Evolutionary conservation across 805 yeast genomes (phyloP).

Genomic region (Candida yuanshanica): DNA sequence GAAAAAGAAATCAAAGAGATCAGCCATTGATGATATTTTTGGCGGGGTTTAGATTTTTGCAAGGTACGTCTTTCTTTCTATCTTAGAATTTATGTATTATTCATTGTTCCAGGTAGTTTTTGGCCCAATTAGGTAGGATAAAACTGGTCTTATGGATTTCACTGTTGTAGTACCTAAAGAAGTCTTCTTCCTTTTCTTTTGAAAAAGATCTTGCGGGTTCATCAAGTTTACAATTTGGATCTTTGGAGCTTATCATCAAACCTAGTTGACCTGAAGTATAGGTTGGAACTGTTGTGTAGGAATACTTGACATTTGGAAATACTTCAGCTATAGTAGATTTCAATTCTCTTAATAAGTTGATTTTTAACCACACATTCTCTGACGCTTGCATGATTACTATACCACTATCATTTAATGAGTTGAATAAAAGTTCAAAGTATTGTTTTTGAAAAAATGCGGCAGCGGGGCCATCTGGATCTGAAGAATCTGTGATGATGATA

Average conservation of each 20-base stretch:
- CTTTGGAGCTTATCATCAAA: conserved; percentile 63
- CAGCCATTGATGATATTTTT: conserved; percentile 72
- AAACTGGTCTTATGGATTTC: conserved; percentile 68
- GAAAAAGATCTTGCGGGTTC: conserved; percentile 46
- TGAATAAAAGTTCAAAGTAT: conserved; percentile 63
- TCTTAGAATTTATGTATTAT: not conserved
- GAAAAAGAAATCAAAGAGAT: conserved; percentile 42
- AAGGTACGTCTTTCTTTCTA: conserved; percentile 1
- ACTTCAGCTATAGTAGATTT: conserved; percentile 45
- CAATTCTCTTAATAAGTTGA: conserved; percentile 45
- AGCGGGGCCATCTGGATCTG: conserved; percentile 96
- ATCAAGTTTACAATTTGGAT: conserved; percentile 37
- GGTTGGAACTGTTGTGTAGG: conserved; percentile 80
- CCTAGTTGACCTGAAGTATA: conserved; percentile 90
- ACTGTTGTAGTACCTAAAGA: conserved; percentile 60
- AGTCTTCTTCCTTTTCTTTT: conserved; percentile 38
- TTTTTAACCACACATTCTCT: conserved; percentile 73
- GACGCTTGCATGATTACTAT: conserved; percentile 76
- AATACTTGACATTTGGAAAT: conserved; percentile 56
- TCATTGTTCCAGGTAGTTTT: conserved; percentile 23
- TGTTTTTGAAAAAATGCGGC: conserved; percentile 76
- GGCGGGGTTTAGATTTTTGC: conserved; percentile 31
- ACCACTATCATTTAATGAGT: conserved; percentile 57
- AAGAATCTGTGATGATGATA: conserved; percentile 84
- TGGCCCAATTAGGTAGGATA: conserved; percentile 78